Evolutionary conservation across 2,329 filamentous ascomycete species (phyloP).

Genomic region (Zalaria sp.): DNA sequence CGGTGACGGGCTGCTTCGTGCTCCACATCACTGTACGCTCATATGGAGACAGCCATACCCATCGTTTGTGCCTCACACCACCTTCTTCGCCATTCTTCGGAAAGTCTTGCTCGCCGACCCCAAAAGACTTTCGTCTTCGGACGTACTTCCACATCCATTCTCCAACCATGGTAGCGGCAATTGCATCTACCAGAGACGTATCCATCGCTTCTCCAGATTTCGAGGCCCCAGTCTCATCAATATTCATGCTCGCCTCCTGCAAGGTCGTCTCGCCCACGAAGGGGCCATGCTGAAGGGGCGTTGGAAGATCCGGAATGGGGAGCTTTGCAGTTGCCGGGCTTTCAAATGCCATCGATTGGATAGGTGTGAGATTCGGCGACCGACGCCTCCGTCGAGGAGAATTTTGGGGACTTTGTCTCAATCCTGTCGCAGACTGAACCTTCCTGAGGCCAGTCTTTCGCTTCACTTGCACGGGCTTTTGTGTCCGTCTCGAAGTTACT

Average conservation of each 20-base stretch:
- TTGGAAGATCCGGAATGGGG: constrained; percentile 18
- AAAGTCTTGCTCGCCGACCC: constrained; percentile 50
- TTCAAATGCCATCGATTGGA: constrained; percentile 21
- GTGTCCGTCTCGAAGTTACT: not conserved
- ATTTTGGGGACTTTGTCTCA: constrained; percentile 46
- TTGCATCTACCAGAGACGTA: constrained; percentile 78
- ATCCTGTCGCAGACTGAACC: constrained; percentile 65
- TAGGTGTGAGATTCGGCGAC: constrained; percentile 19
- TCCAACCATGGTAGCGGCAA: constrained; percentile 95
- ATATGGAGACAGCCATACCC: constrained; percentile 97
- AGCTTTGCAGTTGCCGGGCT: constrained; percentile 15
- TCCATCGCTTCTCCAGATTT: constrained; percentile 9
- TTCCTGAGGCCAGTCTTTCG: constrained; percentile 50
- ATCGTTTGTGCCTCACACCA: constrained; percentile 72
- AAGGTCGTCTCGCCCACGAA: constrained; percentile 1
- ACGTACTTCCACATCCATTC: constrained; percentile 96
- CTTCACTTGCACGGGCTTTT: constrained; percentile 3
- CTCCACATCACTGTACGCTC: constrained; percentile 96
- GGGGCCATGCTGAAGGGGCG: constrained; percentile 11
- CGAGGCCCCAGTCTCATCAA: not conserved
- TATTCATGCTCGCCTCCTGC: not conserved
- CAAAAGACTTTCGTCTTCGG: constrained; percentile 78
- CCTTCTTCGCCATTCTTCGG: constrained; percentile 36
- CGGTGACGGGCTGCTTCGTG: constrained; percentile 85
- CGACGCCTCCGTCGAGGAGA: constrained; percentile 26